Evolutionary conservation across 139 green algal genomes (phyloP).

Genomic region (Asterochloris erici): DNA sequence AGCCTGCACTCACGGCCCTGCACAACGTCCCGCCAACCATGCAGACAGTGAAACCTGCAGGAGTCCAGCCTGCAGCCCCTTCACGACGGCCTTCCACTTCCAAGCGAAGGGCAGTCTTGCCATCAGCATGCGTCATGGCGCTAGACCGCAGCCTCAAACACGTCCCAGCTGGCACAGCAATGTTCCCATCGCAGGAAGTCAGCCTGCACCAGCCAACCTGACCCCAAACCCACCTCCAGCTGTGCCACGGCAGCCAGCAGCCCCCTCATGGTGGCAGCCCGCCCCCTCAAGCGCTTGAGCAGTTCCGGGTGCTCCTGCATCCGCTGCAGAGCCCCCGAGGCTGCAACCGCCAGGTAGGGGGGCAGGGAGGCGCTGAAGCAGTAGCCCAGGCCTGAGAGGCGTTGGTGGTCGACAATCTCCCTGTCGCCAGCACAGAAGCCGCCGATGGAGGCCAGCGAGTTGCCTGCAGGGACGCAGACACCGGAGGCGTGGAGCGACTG

Average conservation of each 20-base stretch:
- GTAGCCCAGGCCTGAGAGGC: conserved; percentile 86
- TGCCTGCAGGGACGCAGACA: conserved; percentile 36
- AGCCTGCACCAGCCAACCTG: background rate
- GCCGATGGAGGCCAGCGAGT: conserved; percentile 79
- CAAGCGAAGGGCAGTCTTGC: background rate
- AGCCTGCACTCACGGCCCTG: no score
- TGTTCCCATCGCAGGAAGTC: background rate
- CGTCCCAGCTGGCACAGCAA: background rate
- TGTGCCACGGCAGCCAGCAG: conserved; percentile 41
- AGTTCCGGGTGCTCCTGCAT: conserved; percentile 24
- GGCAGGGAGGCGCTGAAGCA: conserved; percentile 95
- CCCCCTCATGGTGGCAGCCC: conserved; percentile 36
- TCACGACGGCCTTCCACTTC: background rate
- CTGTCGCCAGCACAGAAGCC: conserved; percentile 73
- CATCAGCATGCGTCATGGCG: background rate
- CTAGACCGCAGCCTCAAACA: background rate
- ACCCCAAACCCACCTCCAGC: conserved; percentile 1
- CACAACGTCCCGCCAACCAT: no score
- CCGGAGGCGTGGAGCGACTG: no score
- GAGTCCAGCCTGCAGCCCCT: no score
- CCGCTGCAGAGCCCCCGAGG: conserved; percentile 38
- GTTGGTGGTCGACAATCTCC: conserved; percentile 92
- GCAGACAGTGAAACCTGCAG: no score
- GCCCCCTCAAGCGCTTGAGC: conserved; percentile 22
- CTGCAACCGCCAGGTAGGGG: conserved; percentile 82